Base-by-base conservation (phyloP, 169 alveolate genomes). In the Babesia microti region DNA sequence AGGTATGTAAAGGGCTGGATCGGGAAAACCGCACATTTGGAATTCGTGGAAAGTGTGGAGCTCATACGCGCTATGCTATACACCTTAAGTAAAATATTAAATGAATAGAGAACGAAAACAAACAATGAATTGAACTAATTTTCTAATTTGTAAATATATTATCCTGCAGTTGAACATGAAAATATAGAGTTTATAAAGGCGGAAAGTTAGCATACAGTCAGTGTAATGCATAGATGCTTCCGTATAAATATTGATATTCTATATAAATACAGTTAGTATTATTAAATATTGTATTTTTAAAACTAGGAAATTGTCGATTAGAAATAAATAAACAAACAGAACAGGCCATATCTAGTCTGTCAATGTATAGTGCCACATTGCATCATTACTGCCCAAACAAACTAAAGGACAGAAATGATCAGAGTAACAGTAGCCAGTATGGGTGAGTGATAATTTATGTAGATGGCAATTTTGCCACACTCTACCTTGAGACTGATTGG, bases 401-500 rank as follows among this genome's bases (percentile, higher is more conserved):
- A 30, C 11, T 11, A 11, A 30, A 30, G 11, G 18, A 34, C 21
- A 30, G 46, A 0, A 26, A 61, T 61, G 74, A 9, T 61, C 1
- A 17, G 52, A 18, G 32, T 61, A 1, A 40, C 33, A 6, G 74
- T 61, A n/a, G 68, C 50, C 1, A 19, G 68, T 0, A 40, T 41
- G 17, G 74, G 74, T 61, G 22, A 9, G 63, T 37, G 14, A 14
- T 2, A 6, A 6, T 9, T 11, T 11, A 0, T 17, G 6, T 44
- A 61, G 74, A 61, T 35, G 74, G 49, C 37, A 50, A 41, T 34
- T 23, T 42, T 26, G 43, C 17, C 32, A 53, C 74, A n/a, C 55
- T 61, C 19, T 61, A 32, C 54, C 34, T 61, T 26, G 74, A 61
- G 26, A 30, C 18, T 6, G 74, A 61, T 32, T 61, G 74, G 74